phyloP scores from a whole-genome alignment of 2,329 filamentous ascomycete species.

The Ophiobolus disseminans region DNA sequence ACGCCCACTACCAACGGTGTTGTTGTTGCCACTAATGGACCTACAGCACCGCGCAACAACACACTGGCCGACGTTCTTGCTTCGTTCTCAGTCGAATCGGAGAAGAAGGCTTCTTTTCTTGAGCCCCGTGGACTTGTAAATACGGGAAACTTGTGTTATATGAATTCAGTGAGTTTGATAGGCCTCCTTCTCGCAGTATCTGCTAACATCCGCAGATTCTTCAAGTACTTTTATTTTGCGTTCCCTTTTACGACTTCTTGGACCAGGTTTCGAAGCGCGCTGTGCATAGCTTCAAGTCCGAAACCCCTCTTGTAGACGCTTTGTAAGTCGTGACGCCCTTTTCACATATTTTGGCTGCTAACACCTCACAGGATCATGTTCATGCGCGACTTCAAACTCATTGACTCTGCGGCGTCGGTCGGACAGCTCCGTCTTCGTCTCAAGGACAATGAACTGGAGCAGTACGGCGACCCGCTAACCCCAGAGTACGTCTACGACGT shows the following conservation, averaged over 20 bases:
- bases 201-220: slow-evolving; percentile 71
- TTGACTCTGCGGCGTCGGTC: slow-evolving; percentile 76
- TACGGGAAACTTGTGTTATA: slow-evolving; percentile 99
- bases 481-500: slow-evolving; percentile 96
- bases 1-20: slow-evolving; percentile 34
- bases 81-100: slow-evolving; percentile 71
- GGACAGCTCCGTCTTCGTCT: slow-evolving; percentile 77
- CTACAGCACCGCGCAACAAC: slow-evolving; percentile 59
- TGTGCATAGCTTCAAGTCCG: slow-evolving; percentile 90
- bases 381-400: slow-evolving; percentile 86
- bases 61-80: slow-evolving; percentile 79
- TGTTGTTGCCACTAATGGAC: slow-evolving; percentile 47
- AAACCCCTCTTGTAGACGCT: slow-evolving; percentile 91
- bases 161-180: slow-evolving; percentile 86
- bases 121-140: slow-evolving; percentile 94
- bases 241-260: slow-evolving; percentile 93
- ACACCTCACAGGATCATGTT: slow-evolving; percentile 78
- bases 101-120: slow-evolving; percentile 77
- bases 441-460: slow-evolving; percentile 83
- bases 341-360: neutral
- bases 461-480: slow-evolving; percentile 88
- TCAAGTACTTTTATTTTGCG: slow-evolving; percentile 92
- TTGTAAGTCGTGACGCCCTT: slow-evolving; percentile 67
- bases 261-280: slow-evolving; percentile 85
- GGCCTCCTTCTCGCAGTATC: neutral